phyloP scores from a whole-genome alignment of 2,329 filamentous ascomycete species.

The Trichoderma sp. region DNA sequence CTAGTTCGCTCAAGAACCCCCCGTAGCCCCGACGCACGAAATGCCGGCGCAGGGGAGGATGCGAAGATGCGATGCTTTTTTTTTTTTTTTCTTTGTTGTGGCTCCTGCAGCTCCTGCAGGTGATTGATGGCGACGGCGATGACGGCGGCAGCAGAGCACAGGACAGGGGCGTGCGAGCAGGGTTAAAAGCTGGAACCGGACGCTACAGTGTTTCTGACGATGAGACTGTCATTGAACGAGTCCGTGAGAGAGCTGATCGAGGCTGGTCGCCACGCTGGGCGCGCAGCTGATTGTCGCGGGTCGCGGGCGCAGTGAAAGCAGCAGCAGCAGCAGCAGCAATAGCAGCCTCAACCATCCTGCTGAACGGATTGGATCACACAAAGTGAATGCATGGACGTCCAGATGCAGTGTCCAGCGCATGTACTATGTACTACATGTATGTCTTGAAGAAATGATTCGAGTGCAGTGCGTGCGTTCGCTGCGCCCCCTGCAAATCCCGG shows the following conservation, averaged over 20 bases:
- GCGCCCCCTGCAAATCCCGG: neutral
- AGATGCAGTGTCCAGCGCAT: too few relatives aligned
- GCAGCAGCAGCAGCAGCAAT: neutral
- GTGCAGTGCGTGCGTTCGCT: neutral
- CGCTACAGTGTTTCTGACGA: neutral
- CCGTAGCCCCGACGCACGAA: neutral
- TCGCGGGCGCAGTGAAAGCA: neutral
- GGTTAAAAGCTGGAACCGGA: neutral
- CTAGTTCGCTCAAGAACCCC: neutral
- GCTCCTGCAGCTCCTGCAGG: slow-evolving; percentile 16
- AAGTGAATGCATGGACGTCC: neutral
- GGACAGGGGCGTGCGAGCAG: neutral
- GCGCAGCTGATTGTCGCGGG: neutral
- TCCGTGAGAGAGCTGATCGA: neutral
- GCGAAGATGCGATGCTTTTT: slow-evolving; percentile 7
- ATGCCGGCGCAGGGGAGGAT: slow-evolving; percentile 18
- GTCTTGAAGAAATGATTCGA: neutral
- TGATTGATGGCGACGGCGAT: slow-evolving; percentile 1
- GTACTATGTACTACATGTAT: too few relatives aligned
- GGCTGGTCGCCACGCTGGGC: neutral
- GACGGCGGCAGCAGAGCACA: neutral
- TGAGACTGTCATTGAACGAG: neutral
- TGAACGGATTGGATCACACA: neutral
- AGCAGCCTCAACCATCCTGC: neutral
- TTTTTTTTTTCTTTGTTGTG: slow-evolving; percentile 1